Base-by-base conservation (phyloP, 768 basidiomycete genomes). In the Termitomyces sp. region DNA sequence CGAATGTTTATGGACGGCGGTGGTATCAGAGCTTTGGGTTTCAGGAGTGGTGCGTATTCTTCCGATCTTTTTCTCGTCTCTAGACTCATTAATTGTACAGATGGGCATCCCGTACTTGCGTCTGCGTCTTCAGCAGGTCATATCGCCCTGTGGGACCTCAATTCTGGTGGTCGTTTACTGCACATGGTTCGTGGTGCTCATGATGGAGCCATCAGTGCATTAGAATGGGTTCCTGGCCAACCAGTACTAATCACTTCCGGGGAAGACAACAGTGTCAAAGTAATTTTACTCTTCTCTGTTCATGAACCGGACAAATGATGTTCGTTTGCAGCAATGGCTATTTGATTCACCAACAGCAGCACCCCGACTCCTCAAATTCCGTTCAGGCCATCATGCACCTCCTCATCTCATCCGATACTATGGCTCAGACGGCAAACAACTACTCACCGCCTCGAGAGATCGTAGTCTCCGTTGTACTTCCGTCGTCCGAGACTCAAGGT, bases 211-310 rank as follows among this genome's bases (percentile, higher is more conserved):
- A 83, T 98, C 26, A 87, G 85, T 44, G 82, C 89, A 1, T 69
- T 96, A 5, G 88, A 96, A 68, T 99, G 95, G 94, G 82, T 98
- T 7, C 86, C 93, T 3, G 91, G 95, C 4, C 96, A 99, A 68
- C 93, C 95, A 8, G 73, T 99, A 13, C 75, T 99, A 47, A 81
- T 98, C 59, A 95, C 87, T 34, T 92, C 91, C 2, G 91, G 94
- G 22, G 91, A 89, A 61, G 97, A 98, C 68, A 99, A 99, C 70
- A 91, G 93, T 64, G 82, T 99, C 58, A 98, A 98, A 82, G 95
- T 95, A 57, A 70, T 36, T 37, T 42, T 34, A 6, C 52, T 37
- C 24, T 26, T 18, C 34, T 32, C 30, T 47, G 24, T 33, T 1
- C 2, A 16, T 45, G 7, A 6, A 18, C 18, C 39, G 40, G 14